phyloP scores from a whole-genome alignment of 108 stramenopile genomes.

The Stephanodiscus triporus region DNA sequence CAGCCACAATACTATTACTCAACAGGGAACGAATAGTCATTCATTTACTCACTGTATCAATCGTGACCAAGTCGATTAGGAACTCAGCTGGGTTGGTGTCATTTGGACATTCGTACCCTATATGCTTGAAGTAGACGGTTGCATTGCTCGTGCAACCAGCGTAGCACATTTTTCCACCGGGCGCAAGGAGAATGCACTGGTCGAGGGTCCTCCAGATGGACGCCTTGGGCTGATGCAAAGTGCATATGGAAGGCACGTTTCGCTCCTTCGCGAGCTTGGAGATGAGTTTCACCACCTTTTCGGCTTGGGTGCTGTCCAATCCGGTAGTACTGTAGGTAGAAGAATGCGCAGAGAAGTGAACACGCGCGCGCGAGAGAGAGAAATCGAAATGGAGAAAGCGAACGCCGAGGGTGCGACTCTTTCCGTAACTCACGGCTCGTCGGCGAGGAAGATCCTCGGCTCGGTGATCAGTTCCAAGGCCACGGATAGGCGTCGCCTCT shows the following conservation, averaged over 20 bases:
- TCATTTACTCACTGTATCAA: slow-evolving; percentile 44
- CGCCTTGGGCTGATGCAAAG: slow-evolving; percentile 78
- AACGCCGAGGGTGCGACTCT: background rate
- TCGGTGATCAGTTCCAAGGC: slow-evolving; percentile 73
- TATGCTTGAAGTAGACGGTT: slow-evolving; percentile 58
- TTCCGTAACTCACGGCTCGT: slow-evolving; percentile 57
- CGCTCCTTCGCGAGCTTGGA: slow-evolving; percentile 51
- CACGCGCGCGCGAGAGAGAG: background rate
- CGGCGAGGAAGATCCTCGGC: slow-evolving; percentile 72
- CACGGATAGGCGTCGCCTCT: slow-evolving; percentile 79
- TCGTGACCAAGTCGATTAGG: slow-evolving; percentile 79
- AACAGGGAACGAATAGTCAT: background rate
- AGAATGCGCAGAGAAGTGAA: background rate
- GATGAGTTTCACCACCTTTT: slow-evolving; percentile 69
- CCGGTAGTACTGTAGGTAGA: slow-evolving; percentile 58
- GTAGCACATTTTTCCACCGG: slow-evolving; percentile 78
- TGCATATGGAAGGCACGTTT: slow-evolving; percentile 67
- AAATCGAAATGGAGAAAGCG: background rate
- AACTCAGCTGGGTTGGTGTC: slow-evolving; percentile 89
- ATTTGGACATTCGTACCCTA: slow-evolving; percentile 70
- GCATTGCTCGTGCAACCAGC: slow-evolving; percentile 56
- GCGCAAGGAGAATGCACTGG: slow-evolving; percentile 67
- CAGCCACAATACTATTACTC: background rate
- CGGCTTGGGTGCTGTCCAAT: slow-evolving; percentile 70
- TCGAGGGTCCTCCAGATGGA: slow-evolving; percentile 74